Percentiles rank a stretch among this genome's conserved stretches.
phyloP scores from a whole-genome alignment of 768 basidiomycete species.

The Lyophyllum semitale region DNA sequence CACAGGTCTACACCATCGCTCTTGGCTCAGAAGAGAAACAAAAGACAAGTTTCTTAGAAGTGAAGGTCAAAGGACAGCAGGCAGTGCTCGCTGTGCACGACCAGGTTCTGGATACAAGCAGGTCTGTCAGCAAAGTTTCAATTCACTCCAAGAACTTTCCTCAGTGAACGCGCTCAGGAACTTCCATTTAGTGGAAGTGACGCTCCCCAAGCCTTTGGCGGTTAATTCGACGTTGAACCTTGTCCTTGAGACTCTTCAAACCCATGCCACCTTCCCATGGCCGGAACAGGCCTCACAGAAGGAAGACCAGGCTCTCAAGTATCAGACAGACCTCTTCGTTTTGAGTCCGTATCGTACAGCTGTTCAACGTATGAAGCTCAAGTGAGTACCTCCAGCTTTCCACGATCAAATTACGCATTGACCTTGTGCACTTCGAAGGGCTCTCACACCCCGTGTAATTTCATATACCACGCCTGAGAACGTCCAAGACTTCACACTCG shows the following conservation, averaged over 20 bases:
- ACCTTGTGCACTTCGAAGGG: slow-evolving; percentile 39
- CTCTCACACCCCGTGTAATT: slow-evolving; percentile 69
- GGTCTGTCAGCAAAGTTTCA: slow-evolving; percentile 40
- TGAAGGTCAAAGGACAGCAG: slow-evolving; percentile 73
- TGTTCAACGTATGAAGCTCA: slow-evolving; percentile 85
- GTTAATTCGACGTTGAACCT: slow-evolving; percentile 69
- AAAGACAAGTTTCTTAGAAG: slow-evolving; percentile 78
- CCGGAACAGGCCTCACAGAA: slow-evolving; percentile 73
- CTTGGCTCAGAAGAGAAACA: slow-evolving; percentile 62
- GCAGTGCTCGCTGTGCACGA: slow-evolving; percentile 52
- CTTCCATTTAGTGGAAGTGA: slow-evolving; percentile 60
- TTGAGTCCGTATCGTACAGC: slow-evolving; percentile 81
- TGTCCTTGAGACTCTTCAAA: slow-evolving; percentile 76
- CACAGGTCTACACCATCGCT: slow-evolving; percentile 68
- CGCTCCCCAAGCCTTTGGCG: slow-evolving; percentile 60
- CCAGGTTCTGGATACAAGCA: slow-evolving; percentile 46
- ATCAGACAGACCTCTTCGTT: slow-evolving; percentile 75
- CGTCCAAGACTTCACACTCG: slow-evolving; percentile 59
- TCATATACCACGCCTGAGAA: slow-evolving; percentile 71
- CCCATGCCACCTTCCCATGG: slow-evolving; percentile 77
- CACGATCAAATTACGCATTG: not conserved
- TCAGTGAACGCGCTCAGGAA: slow-evolving; percentile 29
- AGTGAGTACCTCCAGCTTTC: slow-evolving; percentile 47
- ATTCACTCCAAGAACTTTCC: slow-evolving; percentile 1
- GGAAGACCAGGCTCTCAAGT: slow-evolving; percentile 80